phyloP scores from a whole-genome alignment of 2,329 filamentous ascomycete genomes.

The Sarocladium kiliense region DNA sequence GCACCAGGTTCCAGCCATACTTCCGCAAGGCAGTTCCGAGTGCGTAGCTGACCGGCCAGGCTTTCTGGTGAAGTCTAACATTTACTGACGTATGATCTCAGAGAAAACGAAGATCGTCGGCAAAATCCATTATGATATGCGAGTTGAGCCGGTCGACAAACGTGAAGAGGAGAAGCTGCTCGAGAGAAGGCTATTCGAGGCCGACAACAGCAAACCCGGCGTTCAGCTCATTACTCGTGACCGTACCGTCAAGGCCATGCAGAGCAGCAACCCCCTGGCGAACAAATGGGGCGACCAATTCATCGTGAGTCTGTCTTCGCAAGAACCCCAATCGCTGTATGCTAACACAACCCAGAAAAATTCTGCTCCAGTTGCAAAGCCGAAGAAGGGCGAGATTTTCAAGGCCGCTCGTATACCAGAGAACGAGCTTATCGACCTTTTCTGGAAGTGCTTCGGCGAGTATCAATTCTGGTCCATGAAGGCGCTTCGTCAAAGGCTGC shows the following conservation, averaged over 20 bases:
- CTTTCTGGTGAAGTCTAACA: background rate
- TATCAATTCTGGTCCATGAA: conserved; percentile 96
- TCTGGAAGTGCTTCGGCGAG: conserved; percentile 77
- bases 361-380: conserved; percentile 41
- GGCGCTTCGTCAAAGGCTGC: conserved; percentile 67
- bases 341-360: conserved; percentile 41
- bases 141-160: conserved; percentile 67
- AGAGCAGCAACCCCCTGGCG: conserved; percentile 25
- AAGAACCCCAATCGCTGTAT: background rate
- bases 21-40: conserved; percentile 71
- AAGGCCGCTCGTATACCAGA: conserved; percentile 89
- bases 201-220: conserved; percentile 43
- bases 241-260: conserved; percentile 38
- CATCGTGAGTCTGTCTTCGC: conserved; percentile 43
- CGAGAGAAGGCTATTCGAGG: conserved; percentile 48
- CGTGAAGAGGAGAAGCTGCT: conserved; percentile 62
- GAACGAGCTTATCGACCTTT: conserved; percentile 78
- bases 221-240: conserved; percentile 46
- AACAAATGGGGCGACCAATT: conserved; percentile 37
- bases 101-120: conserved; percentile 76
- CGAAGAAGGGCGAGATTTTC: conserved; percentile 61
- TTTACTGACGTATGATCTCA: conserved; percentile 28
- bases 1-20: conserved; percentile 50
- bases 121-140: conserved; percentile 70
- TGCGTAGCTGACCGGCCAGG: conserved; percentile 35